Evolutionary conservation across 2,329 filamentous ascomycete species (phyloP).

Genomic region (Aureobasidium sp.): DNA sequence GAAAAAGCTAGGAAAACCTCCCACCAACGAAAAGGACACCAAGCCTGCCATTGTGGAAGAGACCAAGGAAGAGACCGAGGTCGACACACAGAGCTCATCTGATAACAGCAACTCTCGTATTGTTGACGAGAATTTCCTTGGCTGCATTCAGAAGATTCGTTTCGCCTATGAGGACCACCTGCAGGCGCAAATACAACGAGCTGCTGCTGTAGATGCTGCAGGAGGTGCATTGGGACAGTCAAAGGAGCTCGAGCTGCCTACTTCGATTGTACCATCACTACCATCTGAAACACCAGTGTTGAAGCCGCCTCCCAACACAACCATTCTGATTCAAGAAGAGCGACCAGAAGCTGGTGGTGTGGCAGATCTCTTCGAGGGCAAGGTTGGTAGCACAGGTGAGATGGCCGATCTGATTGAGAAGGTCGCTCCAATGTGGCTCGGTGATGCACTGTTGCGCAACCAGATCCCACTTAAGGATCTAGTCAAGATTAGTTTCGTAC

Average conservation of each 20-base stretch:
- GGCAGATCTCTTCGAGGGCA: slow-evolving; percentile 86
- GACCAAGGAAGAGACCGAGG: slow-evolving; percentile 51
- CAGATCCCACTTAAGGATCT: slow-evolving; percentile 80
- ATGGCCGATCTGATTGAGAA: slow-evolving; percentile 81
- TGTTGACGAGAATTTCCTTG: slow-evolving; percentile 67
- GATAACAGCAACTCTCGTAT: slow-evolving; percentile 58
- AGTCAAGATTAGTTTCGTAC: slow-evolving; percentile 88
- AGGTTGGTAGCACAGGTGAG: slow-evolving; percentile 66
- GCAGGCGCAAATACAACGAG: slow-evolving; percentile 36
- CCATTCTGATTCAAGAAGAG: slow-evolving; percentile 59
- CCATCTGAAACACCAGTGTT: slow-evolving; percentile 69
- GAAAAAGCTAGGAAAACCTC: slow-evolving; percentile 72
- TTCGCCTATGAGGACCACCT: slow-evolving; percentile 65
- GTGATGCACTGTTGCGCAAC: slow-evolving; percentile 77
- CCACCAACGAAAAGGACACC: slow-evolving; percentile 53
- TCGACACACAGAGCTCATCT: slow-evolving; percentile 52
- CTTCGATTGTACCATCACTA: slow-evolving; percentile 60
- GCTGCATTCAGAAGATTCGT: slow-evolving; percentile 64
- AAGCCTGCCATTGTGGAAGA: slow-evolving; percentile 62
- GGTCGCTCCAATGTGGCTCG: slow-evolving; percentile 83
- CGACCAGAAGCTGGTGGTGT: slow-evolving; percentile 55
- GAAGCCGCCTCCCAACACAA: slow-evolving; percentile 59
- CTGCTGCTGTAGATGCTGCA: slow-evolving; percentile 28
- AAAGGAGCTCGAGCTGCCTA: slow-evolving; percentile 43
- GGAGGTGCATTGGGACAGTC: slow-evolving; percentile 20